Conservation (phyloP, 352 stramenopile species). For the Phytopythium sindhum region DNA sequence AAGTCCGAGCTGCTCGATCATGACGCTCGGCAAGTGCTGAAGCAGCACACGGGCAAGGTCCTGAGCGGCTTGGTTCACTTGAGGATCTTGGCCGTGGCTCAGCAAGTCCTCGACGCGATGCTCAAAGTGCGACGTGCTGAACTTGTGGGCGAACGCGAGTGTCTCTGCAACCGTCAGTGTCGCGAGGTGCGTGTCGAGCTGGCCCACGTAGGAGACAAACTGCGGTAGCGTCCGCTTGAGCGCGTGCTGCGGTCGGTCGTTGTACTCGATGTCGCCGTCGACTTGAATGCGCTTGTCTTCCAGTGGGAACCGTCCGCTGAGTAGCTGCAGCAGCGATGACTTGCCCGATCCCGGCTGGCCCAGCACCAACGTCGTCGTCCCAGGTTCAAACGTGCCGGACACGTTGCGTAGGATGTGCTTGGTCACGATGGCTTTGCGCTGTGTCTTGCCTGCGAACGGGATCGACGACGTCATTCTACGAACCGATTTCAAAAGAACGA, state of each 20-base stretch:
- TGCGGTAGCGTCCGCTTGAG: conserved; percentile 27
- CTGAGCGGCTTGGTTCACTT: conserved; percentile 26
- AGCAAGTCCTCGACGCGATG: conserved; percentile 43
- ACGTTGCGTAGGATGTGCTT: conserved; percentile 37
- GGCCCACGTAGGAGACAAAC: conserved; percentile 36
- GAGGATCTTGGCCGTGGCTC: neutral
- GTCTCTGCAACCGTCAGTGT: conserved; percentile 71
- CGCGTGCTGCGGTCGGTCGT: conserved; percentile 20
- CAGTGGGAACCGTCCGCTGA: conserved; percentile 34
- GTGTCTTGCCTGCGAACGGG: conserved; percentile 9
- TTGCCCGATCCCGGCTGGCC: conserved; percentile 48
- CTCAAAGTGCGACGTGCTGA: conserved; percentile 34
- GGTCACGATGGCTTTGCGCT: conserved; percentile 1
- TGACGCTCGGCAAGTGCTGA: conserved; percentile 26
- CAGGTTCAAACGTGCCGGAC: conserved; percentile 38
- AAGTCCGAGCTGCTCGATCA: conserved; percentile 33
- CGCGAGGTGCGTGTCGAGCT: conserved; percentile 55
- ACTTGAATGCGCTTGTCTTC: conserved; percentile 17
- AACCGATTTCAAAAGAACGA: conserved; percentile 13
- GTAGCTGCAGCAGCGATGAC: conserved; percentile 36
- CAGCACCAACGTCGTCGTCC: conserved; percentile 40
- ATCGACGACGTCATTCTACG: conserved; percentile 7
- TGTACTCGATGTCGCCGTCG: conserved; percentile 32
- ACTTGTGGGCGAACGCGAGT: conserved; percentile 89
- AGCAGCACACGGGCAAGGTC: conserved; percentile 21